Conservation (phyloP, 352 stramenopile genomes). For the Pythium apleroticum region DNA sequence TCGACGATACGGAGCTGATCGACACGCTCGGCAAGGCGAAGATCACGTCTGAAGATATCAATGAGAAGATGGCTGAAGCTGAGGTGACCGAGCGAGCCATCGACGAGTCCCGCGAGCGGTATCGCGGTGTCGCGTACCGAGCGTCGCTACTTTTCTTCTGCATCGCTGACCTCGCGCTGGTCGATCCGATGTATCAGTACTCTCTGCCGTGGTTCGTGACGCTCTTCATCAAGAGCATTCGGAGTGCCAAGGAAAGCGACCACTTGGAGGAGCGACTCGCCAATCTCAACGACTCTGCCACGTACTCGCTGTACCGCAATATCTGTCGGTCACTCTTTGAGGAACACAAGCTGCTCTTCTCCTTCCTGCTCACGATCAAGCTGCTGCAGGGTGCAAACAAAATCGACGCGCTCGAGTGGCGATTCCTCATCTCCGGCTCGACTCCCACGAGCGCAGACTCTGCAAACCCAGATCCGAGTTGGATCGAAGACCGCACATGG, state of each 20-base stretch:
- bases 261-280: slow-evolving; percentile 80
- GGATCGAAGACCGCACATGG: slow-evolving; percentile 50
- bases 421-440: slow-evolving; percentile 92
- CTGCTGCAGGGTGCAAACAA: slow-evolving; percentile 67
- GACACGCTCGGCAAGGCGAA: slow-evolving; percentile 91
- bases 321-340: slow-evolving; percentile 94
- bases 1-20: slow-evolving; percentile 93
- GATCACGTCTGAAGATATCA: slow-evolving; percentile 91
- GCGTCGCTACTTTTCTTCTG: slow-evolving; percentile 92
- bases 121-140: slow-evolving; percentile 88
- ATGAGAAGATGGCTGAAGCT: slow-evolving; percentile 91
- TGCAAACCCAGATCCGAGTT: slow-evolving; percentile 57
- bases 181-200: slow-evolving; percentile 96
- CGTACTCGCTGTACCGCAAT: slow-evolving; percentile 93
- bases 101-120: slow-evolving; percentile 87
- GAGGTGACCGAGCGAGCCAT: slow-evolving; percentile 92
- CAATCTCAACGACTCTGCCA: slow-evolving; percentile 92
- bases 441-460: slow-evolving; percentile 62
- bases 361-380: slow-evolving; percentile 91
- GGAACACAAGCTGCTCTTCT: slow-evolving; percentile 94
- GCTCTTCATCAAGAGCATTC: slow-evolving; percentile 91
- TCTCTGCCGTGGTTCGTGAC: slow-evolving; percentile 92
- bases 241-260: slow-evolving; percentile 75
- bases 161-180: slow-evolving; percentile 87
- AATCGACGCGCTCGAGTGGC: slow-evolving; percentile 91